These are phyloP conservation scores for Aspergillus novofumigatus DNA, from an alignment of 2,329 filamentous ascomycete genomes.

Conservation along the genomic window DNA sequence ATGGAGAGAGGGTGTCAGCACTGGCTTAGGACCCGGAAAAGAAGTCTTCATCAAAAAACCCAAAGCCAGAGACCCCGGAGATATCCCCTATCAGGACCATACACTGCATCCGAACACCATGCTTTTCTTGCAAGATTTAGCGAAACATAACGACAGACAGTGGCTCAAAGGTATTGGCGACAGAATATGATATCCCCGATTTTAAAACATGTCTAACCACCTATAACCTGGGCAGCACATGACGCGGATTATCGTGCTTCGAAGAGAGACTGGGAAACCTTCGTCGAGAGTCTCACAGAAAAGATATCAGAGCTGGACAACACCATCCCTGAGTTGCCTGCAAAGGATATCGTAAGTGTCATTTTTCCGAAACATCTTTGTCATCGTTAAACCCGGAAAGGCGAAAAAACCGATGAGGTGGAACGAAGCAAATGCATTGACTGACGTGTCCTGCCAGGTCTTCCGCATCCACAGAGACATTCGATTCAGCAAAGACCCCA, in stretches of 20 bases:
- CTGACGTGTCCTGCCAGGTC: constrained; percentile 42
- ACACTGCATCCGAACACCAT: constrained; percentile 62
- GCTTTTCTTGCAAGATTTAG: constrained; percentile 57
- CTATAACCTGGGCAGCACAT: constrained; percentile 53
- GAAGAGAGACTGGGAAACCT: constrained; percentile 76
- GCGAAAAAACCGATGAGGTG: not conserved
- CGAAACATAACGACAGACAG: constrained; percentile 57
- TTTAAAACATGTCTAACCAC: constrained; percentile 3
- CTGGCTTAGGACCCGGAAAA: constrained; percentile 55
- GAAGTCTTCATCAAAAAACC: constrained; percentile 60
- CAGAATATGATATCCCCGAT: not conserved
- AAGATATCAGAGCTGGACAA: constrained; percentile 69
- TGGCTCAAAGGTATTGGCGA: constrained; percentile 57
- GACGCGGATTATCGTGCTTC: constrained; percentile 75
- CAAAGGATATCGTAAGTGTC: constrained; percentile 67
- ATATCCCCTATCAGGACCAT: constrained; percentile 54
- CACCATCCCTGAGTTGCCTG: constrained; percentile 79
- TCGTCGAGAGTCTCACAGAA: constrained; percentile 67
- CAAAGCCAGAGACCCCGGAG: constrained; percentile 57
- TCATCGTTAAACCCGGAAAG: not conserved
- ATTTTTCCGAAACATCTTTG: not conserved
- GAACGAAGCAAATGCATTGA: constrained; percentile 9
- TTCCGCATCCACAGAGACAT: constrained; percentile 87
- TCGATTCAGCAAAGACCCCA: constrained; percentile 77
- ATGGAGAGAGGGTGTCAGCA: constrained; percentile 54